Percentiles rank a stretch among this genome's conserved stretches.
phyloP scores from a whole-genome alignment of 1,284 basidiomycete species.

The Pseudomicrostroma phylloplanum region DNA sequence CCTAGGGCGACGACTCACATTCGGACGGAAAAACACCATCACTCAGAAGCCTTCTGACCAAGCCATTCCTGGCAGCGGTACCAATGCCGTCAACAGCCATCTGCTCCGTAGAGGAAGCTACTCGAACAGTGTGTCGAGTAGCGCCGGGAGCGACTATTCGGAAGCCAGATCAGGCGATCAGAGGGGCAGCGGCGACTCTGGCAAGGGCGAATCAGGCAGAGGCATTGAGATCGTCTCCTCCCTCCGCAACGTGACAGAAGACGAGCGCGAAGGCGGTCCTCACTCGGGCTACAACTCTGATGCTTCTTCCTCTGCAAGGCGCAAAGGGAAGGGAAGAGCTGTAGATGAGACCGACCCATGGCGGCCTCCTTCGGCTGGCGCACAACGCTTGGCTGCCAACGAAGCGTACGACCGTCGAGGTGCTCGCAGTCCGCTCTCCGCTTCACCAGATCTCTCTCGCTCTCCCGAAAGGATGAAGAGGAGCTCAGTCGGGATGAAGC shows the following conservation, averaged over 20 bases:
- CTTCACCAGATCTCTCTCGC: not conserved
- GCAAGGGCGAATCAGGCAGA: slow-evolving; percentile 41
- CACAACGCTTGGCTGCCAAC: not conserved
- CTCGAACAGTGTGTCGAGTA: slow-evolving; percentile 2
- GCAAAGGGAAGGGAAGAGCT: slow-evolving; percentile 28
- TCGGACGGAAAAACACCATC: not conserved
- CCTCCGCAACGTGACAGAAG: not conserved
- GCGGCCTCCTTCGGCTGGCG: slow-evolving; percentile 6
- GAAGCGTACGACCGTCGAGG: not conserved
- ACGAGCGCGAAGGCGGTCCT: not conserved
- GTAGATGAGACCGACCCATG: slow-evolving; percentile 30
- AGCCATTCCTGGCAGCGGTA: not conserved
- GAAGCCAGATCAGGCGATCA: slow-evolving; percentile 11
- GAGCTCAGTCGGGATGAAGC: slow-evolving; percentile 7
- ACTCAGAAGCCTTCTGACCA: not conserved
- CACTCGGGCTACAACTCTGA: not conserved
- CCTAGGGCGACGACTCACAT: not conserved
- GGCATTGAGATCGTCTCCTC: slow-evolving; percentile 27
- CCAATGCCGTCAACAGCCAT: not conserved
- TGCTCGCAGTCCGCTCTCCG: not conserved
- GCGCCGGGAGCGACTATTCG: not conserved
- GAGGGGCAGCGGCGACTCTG: slow-evolving; percentile 30
- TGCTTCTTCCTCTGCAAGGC: slow-evolving; percentile 41
- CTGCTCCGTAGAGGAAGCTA: not conserved
- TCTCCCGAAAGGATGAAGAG: not conserved